These are phyloP conservation scores for Sindora glabra DNA, from an alignment of 306 rosid species.

Conservation along the genomic window DNA sequence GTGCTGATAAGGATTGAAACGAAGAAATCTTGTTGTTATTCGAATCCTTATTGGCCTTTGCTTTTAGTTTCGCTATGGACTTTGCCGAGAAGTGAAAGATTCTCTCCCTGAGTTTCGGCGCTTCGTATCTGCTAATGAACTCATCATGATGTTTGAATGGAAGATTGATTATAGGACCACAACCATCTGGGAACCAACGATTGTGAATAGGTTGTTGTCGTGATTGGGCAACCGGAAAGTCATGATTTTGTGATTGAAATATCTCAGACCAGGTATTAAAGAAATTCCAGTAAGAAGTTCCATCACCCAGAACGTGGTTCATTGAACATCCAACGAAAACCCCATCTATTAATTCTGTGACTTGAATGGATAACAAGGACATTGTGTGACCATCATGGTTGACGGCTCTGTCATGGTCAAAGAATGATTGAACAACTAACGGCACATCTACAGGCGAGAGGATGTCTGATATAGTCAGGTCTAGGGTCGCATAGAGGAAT, in stretches of 20 bases:
- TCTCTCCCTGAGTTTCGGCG: constrained; percentile 38
- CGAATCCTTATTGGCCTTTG: constrained; percentile 38
- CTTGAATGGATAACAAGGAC: constrained; percentile 45
- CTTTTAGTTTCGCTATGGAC: constrained; percentile 46
- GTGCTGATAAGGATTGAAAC: constrained; percentile 50
- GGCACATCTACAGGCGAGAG: constrained; percentile 54
- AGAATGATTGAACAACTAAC: constrained; percentile 35
- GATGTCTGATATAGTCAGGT: constrained; percentile 31
- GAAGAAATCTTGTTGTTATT: constrained; percentile 34
- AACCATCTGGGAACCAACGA: constrained; percentile 49
- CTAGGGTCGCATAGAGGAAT: constrained; percentile 41
- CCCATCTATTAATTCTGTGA: constrained; percentile 50
- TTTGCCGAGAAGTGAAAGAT: constrained; percentile 50
- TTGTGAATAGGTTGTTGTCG: constrained; percentile 27
- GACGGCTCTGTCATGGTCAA: constrained; percentile 47
- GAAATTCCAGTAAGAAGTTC: constrained; percentile 57
- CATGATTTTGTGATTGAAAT: constrained; percentile 23
- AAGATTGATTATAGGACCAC: constrained; percentile 26
- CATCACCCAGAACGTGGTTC: constrained; percentile 45
- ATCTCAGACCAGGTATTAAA: constrained; percentile 51
- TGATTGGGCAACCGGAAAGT: not conserved
- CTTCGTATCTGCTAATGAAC: constrained; percentile 30
- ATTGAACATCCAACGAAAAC: constrained; percentile 63
- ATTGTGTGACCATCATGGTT: constrained; percentile 55
- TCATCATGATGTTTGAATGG: constrained; percentile 39